A percentile compares a stretch with the other conserved stretches of the same genome.
Evolutionary conservation across 2,329 filamentous ascomycete genomes (phyloP).

Genomic region (Penicillium sp.): DNA sequence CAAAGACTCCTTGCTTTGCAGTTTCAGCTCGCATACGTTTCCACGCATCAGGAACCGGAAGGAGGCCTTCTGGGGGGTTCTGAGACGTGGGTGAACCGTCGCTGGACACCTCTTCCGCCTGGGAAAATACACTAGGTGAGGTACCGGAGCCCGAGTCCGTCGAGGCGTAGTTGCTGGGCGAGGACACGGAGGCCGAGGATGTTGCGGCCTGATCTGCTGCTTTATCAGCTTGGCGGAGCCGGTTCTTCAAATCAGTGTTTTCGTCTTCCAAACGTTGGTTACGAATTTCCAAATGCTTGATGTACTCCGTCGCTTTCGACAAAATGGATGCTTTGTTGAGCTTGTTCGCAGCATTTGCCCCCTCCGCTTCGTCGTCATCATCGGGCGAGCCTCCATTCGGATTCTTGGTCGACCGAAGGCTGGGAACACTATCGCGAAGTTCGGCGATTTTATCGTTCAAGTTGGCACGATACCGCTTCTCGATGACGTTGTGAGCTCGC

Average conservation of each 20-base stretch:
- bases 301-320: constrained; percentile 95
- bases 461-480: constrained; percentile 94
- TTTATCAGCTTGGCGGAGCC: constrained; percentile 77
- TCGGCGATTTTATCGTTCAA: constrained; percentile 96
- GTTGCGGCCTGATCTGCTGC: constrained; percentile 44
- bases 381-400: constrained; percentile 43
- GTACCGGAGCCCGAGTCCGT: constrained; percentile 38
- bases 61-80: constrained; percentile 44
- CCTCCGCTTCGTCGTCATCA: constrained; percentile 77
- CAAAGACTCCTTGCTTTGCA: constrained; percentile 36
- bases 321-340: constrained; percentile 97
- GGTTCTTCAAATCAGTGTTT: constrained; percentile 73
- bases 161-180: constrained; percentile 41
- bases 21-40: constrained; percentile 43
- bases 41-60: constrained; percentile 46
- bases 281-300: constrained; percentile 86
- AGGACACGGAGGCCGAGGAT: constrained; percentile 41
- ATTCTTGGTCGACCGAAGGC: constrained; percentile 74
- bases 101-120: constrained; percentile 37
- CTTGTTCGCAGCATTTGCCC: constrained; percentile 84
- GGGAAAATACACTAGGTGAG: constrained; percentile 45
- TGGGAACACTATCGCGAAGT: constrained; percentile 86
- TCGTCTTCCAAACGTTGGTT: constrained; percentile 81
- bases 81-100: constrained; percentile 33
- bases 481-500: constrained; percentile 97